Evolutionary conservation across 306 rosid genomes (phyloP), one percentile per base, ranked within the genome.

Genomic region (Morella rubra): DNA sequence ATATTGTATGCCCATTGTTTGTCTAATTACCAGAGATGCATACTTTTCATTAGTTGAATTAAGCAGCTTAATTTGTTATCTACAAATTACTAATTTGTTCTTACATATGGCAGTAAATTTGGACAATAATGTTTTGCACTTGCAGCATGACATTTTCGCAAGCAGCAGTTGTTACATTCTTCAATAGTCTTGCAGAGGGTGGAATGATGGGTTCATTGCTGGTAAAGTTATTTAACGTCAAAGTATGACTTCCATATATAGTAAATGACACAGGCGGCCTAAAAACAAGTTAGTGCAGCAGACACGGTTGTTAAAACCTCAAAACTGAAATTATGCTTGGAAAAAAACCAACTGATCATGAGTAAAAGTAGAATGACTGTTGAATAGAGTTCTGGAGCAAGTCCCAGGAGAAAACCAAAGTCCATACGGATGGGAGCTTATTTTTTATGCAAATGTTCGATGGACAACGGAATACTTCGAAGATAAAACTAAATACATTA

Each of bases 61-160:
- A 44, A 46, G n/a, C 55, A 8, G 9, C 32, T 27, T 27, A 27
- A 19, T 53, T 12, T 19, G 46, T 79, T 11, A 55, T 5, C 60
- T 75, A 64, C 13, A 41, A 16, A 41, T 62, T 24, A 32, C 27
- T n/a, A n/a, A n/a, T 60, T 44, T 14, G 3, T 14, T 47, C 60
- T 37, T 50, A 46, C 40, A 12, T 47, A 61, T 54, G 32, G 68
- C 19, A 59, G 74, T 49, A 11, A 49, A 49, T 49, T 74, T 64
- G 16, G 19, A 77, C 12, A 60, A 32, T 44, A 15, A 61, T 47
- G 49, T n/a, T 54, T 72, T 65, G 85, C 96, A 90, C 32, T 73
- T 84, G 85, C 96, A 90, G 98, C 61, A 84, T 83, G 76, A 85
- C 90, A 74, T 86, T 92, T 85, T 88, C 93, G 73, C 90, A 87